phyloP scores from a whole-genome alignment of 2,329 filamentous ascomycete genomes.

The Ascochyta viciae-villosae region DNA sequence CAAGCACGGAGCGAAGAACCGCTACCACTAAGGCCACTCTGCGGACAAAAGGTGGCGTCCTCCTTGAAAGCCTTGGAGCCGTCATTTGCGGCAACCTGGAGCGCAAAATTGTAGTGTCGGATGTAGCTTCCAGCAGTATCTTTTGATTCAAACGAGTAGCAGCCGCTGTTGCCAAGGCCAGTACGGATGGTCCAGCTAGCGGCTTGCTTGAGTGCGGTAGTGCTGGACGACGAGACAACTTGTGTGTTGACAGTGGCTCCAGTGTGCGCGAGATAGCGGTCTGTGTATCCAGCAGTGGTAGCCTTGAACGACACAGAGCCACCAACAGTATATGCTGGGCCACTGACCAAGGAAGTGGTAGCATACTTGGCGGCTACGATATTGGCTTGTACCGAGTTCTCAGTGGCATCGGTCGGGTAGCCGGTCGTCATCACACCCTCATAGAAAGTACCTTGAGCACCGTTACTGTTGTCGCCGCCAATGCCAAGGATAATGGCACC shows the following conservation, averaged over 20 bases:
- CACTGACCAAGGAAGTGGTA: conserved; percentile 56
- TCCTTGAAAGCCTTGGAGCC: conserved; percentile 64
- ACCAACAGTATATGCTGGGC: conserved; percentile 57
- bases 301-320: conserved; percentile 61
- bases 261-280: conserved; percentile 63
- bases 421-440: conserved; percentile 70
- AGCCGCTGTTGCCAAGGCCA: conserved; percentile 64
- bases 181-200: conserved; percentile 66
- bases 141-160: conserved; percentile 67
- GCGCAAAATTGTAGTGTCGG: conserved; percentile 62
- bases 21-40: conserved; percentile 59
- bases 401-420: conserved; percentile 66
- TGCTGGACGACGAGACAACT: conserved; percentile 61
- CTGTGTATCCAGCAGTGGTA: conserved; percentile 63
- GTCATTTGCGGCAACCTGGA: conserved; percentile 60
- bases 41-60: conserved; percentile 69
- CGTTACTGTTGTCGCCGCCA: conserved; percentile 69
- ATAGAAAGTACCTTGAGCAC: conserved; percentile 69
- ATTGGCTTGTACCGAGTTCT: conserved; percentile 65
- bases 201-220: conserved; percentile 57
- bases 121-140: conserved; percentile 67
- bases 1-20: conserved; percentile 64
- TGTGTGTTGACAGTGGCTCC: conserved; percentile 62
- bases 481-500: conserved; percentile 73
- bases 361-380: conserved; percentile 67